Percentiles rank a stretch among this genome's conserved stretches.
These are phyloP conservation scores for Brettanomyces custersianus DNA, from an alignment of 805 yeast genomes.

Conservation along the genomic window DNA sequence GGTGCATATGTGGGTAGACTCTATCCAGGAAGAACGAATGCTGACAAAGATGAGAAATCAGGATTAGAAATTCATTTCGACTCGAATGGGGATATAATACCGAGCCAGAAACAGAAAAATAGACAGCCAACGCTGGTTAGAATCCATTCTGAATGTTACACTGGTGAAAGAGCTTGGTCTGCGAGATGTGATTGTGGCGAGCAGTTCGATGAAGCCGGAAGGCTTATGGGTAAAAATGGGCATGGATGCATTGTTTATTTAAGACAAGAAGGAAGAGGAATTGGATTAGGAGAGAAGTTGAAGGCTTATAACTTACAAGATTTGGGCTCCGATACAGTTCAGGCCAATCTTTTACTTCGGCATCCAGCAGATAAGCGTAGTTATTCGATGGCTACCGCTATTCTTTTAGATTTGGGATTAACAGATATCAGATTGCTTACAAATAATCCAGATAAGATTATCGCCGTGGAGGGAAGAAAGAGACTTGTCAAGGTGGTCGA, in stretches of 20 bases:
- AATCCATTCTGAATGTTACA: constrained; percentile 95
- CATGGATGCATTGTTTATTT: constrained; percentile 92
- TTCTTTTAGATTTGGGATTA: constrained; percentile 74
- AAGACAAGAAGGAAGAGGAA: constrained; percentile 98
- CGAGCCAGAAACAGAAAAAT: constrained; percentile 18
- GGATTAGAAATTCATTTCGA: constrained; percentile 34
- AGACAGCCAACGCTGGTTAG: constrained; percentile 57
- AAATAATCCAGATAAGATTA: constrained; percentile 92
- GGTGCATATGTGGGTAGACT: constrained; percentile 93
- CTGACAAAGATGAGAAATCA: constrained; percentile 48
- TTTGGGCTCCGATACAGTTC: constrained; percentile 96
- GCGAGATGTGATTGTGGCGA: constrained; percentile 99
- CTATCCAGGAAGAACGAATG: constrained; percentile 73
- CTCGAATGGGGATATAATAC: constrained; percentile 26
- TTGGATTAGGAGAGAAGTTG: constrained; percentile 94
- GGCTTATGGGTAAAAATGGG: constrained; percentile 79
- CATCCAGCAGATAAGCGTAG: constrained; percentile 99
- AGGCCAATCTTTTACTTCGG: constrained; percentile 82
- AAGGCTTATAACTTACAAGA: constrained; percentile 97
- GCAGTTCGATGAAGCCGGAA: constrained; percentile 96
- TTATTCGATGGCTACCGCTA: constrained; percentile 89
- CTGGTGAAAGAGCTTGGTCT: constrained; percentile 99
- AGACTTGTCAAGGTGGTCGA: constrained; percentile 68
- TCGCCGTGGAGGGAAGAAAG: constrained; percentile 87
- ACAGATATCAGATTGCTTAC: constrained; percentile 69